Evolutionary conservation across 495 filamentous ascomycete species (phyloP), one percentile per base, ranked within the genome.

Genomic region (Xanthoparmelia taractica): DNA sequence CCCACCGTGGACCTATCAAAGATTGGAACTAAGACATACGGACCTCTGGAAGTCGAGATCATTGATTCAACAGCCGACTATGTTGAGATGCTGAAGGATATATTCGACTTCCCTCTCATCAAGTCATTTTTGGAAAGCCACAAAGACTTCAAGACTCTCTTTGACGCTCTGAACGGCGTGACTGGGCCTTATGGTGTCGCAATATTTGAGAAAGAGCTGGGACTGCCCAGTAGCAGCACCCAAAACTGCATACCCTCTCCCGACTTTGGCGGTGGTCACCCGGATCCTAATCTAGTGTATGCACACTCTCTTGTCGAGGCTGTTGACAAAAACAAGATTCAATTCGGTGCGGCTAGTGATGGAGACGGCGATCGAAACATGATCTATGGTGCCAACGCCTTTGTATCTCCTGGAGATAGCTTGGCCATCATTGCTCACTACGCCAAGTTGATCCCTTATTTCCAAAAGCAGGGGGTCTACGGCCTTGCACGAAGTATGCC

Each of bases 291-390:
- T 78, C 83, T 98, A 25, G 95, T 94, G n/a, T 98, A 98, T 67
- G 94, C 94, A 1, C 90, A 95, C 76, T 93, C 92, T 43, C 82
- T 98, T 11, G 94, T 98, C 58, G 91, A 94, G 71, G 90, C 85
- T 52, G 94, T 98, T 25, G 88, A 98, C 76, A 89, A 91, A 78
- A 85, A 91, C 68, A 82, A 83, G 40, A 90, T 98, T 67, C 95
- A 94, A 69, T 97, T 98, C 72, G 94, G 94, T 68, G 94, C 94
- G 48, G 94, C 94, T 43, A 92, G 88, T 69, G 94, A 98, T 68
- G 94, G 94, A 66, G 94, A 98, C 69, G 94, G 94, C 68, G 94
- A 98, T 78, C 90, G 94, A 63, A 98, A 98, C 83, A 98, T 98
- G 94, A 97, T 98, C 71, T 98, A 98, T 74, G 94, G 94, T 63